Evolutionary conservation across 2,329 filamentous ascomycete species (phyloP).

Genomic region (Cryphonectria radicalis): DNA sequence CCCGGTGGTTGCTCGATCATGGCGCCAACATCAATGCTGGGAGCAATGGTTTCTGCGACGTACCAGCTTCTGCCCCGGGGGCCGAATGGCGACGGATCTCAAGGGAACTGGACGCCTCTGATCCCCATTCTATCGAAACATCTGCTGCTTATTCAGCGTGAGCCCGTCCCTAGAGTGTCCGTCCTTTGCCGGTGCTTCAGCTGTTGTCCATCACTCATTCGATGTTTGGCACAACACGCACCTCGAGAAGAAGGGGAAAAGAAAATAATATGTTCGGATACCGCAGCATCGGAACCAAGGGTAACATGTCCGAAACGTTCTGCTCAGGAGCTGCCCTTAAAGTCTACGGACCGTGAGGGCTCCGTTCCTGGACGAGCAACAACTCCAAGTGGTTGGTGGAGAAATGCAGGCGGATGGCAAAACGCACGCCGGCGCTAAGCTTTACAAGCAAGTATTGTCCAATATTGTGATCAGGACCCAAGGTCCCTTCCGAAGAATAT

Average conservation of each 20-base stretch:
- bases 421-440: background rate
- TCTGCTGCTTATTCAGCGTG: no score
- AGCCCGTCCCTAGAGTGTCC: no score
- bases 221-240: background rate
- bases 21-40: constrained; percentile 54
- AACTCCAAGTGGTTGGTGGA: constrained; percentile 27
- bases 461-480: background rate
- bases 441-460: background rate
- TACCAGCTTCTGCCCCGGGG: background rate
- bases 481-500: background rate
- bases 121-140: constrained; percentile 12
- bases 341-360: constrained; percentile 7
- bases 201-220: background rate
- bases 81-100: background rate
- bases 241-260: background rate
- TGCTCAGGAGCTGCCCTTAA: constrained; percentile 8
- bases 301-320: background rate
- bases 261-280: background rate
- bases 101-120: constrained; percentile 32
- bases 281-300: background rate
- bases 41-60: constrained; percentile 32
- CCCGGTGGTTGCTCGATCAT: constrained; percentile 40
- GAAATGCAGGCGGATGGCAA: constrained; percentile 12
- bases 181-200: background rate
- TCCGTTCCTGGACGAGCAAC: constrained; percentile 15